A percentile compares a stretch with the other conserved stretches of the same genome.
Evolutionary conservation across 2,329 filamentous ascomycete species (phyloP).

Genomic region (Fusarium luffae): DNA sequence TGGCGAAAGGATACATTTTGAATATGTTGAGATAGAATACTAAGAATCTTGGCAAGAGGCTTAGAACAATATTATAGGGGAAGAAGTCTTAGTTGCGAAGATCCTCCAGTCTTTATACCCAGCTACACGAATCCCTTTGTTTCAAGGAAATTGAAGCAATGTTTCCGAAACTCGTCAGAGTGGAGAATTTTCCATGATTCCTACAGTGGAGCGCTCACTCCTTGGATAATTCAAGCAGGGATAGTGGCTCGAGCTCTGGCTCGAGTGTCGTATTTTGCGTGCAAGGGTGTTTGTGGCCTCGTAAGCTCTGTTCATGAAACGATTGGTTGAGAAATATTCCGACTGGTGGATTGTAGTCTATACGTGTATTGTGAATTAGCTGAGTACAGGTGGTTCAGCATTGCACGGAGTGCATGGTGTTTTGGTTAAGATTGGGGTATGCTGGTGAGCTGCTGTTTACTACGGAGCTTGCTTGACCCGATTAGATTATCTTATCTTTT

Average conservation of each 20-base stretch:
- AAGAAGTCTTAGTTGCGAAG: neutral
- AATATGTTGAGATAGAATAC: neutral
- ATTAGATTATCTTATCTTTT: neutral
- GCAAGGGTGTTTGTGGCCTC: conserved; percentile 4
- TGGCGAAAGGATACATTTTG: conserved; percentile 39
- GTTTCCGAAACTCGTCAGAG: conserved; percentile 22
- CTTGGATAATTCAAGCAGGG: conserved; percentile 16
- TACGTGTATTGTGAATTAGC: neutral
- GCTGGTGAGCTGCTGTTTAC: neutral
- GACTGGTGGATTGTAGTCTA: conserved; percentile 27
- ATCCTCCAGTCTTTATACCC: conserved; percentile 16
- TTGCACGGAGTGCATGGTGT: neutral
- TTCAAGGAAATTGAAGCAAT: conserved; percentile 27
- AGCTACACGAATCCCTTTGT: neutral
- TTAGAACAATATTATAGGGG: neutral
- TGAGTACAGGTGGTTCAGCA: neutral
- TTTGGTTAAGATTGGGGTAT: neutral
- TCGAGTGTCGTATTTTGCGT: neutral
- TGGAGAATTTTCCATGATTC: conserved; percentile 6
- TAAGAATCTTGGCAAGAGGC: neutral
- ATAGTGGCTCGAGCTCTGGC: conserved; percentile 3
- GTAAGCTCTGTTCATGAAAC: conserved; percentile 15
- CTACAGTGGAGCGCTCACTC: conserved; percentile 4
- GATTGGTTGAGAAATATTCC: neutral
- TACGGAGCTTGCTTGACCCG: neutral